These are phyloP conservation scores for Vanrija humicola DNA, from an alignment of 1,284 basidiomycete genomes.

Conservation along the genomic window DNA sequence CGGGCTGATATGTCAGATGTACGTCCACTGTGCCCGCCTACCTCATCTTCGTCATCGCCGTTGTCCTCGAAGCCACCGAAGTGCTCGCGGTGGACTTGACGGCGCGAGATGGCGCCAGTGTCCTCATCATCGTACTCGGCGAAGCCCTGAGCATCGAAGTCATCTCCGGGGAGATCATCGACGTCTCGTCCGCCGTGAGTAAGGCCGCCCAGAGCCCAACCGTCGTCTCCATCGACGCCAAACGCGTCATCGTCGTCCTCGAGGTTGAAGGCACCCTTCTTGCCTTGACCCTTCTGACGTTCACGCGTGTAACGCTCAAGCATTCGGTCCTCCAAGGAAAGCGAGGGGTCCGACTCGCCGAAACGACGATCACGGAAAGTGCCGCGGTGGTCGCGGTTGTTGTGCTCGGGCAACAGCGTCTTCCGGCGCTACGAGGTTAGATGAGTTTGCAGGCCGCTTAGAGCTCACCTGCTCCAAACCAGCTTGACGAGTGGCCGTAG, in stretches of 20 bases:
- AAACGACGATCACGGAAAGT: constrained; percentile 92
- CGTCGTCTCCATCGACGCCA: constrained; percentile 55
- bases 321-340: constrained; percentile 94
- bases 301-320: constrained; percentile 93
- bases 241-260: constrained; percentile 64
- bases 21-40: constrained; percentile 19
- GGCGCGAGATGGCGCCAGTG: constrained; percentile 63
- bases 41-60: constrained; percentile 54
- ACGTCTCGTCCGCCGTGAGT: constrained; percentile 91
- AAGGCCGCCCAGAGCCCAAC: constrained; percentile 51
- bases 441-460: not conserved
- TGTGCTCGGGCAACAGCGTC: constrained; percentile 76
- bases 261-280: constrained; percentile 80
- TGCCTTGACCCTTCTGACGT: constrained; percentile 60
- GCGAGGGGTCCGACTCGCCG: constrained; percentile 86
- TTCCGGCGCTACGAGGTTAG: constrained; percentile 63
- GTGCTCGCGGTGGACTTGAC: constrained; percentile 65
- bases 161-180: constrained; percentile 64
- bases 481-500: constrained; percentile 79
- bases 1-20: constrained; percentile 1
- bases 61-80: constrained; percentile 79
- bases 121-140: constrained; percentile 67
- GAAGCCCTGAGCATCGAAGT: constrained; percentile 76
- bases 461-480: constrained; percentile 78
- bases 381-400: constrained; percentile 71